Evolutionary conservation across 257 asterid genomes (phyloP).

Genomic region (Leonotis leonurus): DNA sequence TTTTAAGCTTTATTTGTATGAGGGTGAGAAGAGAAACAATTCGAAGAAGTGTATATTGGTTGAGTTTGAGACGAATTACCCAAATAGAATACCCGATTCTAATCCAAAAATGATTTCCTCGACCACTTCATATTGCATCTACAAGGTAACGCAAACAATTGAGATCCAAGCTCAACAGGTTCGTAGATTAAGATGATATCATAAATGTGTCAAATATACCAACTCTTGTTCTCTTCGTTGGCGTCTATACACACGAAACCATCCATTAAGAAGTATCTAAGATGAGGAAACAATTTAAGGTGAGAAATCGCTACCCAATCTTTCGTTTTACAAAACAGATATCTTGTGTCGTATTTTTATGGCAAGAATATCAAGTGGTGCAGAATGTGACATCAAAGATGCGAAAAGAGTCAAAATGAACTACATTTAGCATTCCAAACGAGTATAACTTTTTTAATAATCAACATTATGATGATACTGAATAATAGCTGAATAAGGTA

Average conservation of each 20-base stretch:
- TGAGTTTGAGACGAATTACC: constrained; percentile 40
- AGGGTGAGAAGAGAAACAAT: not conserved
- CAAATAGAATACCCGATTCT: constrained; percentile 93
- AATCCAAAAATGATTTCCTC: constrained; percentile 93
- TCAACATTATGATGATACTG: not conserved
- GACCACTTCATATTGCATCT: constrained; percentile 95
- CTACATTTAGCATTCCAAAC: not conserved
- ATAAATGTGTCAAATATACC: constrained; percentile 37
- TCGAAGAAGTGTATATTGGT: not conserved
- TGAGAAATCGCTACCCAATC: not conserved
- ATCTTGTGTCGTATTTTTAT: not conserved
- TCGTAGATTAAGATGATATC: not conserved
- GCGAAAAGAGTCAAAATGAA: not conserved
- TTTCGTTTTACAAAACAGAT: not conserved
- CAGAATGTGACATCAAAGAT: not conserved
- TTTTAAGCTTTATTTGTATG: not conserved
- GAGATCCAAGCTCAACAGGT: not conserved
- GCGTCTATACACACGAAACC: constrained; percentile 83
- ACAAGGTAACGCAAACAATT: constrained; percentile 21
- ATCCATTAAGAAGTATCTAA: constrained; percentile 86
- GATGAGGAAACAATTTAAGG: constrained; percentile 17
- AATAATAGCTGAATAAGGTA: constrained; percentile 41
- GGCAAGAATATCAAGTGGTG: not conserved
- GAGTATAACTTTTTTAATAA: not conserved
- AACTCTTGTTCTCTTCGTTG: constrained; percentile 92